Conservation (phyloP, 305 asterid genomes). For the Solanum hybrid region DNA sequence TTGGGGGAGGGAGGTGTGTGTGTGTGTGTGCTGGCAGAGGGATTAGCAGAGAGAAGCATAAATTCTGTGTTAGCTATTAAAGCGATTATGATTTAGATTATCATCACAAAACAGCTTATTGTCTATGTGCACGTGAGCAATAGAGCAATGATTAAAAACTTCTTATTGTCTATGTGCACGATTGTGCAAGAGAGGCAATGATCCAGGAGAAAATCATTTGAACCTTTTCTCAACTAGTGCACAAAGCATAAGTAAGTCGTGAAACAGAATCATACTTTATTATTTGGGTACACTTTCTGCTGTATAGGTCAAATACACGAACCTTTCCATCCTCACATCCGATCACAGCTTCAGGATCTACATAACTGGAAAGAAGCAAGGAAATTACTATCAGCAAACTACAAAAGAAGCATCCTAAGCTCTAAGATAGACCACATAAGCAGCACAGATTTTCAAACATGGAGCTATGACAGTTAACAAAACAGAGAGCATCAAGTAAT, state of each 20-base stretch:
- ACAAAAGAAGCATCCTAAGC: background rate
- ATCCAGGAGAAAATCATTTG: background rate
- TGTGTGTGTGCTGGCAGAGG: background rate
- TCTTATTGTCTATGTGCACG: background rate
- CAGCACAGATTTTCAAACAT: background rate
- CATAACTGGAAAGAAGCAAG: slow-evolving; percentile 43
- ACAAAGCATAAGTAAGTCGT: background rate
- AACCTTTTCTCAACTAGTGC: background rate
- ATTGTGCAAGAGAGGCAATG: background rate
- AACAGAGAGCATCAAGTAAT: background rate
- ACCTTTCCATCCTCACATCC: slow-evolving; percentile 92
- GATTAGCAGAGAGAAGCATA: background rate
- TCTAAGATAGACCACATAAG: background rate
- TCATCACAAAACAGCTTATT: background rate
- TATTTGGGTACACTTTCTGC: slow-evolving; percentile 75
- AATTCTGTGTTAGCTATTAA: background rate
- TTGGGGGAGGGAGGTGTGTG: background rate
- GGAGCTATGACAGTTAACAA: background rate
- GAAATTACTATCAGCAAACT: background rate
- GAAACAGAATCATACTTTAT: slow-evolving; percentile 41
- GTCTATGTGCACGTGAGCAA: background rate
- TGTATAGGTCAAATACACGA: slow-evolving; percentile 88
- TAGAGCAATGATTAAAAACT: background rate
- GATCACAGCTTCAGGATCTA: slow-evolving; percentile 84
- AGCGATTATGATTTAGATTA: background rate